Evolutionary conservation across 257 asterid species (phyloP).

Genomic region (Gentiana dahurica): DNA sequence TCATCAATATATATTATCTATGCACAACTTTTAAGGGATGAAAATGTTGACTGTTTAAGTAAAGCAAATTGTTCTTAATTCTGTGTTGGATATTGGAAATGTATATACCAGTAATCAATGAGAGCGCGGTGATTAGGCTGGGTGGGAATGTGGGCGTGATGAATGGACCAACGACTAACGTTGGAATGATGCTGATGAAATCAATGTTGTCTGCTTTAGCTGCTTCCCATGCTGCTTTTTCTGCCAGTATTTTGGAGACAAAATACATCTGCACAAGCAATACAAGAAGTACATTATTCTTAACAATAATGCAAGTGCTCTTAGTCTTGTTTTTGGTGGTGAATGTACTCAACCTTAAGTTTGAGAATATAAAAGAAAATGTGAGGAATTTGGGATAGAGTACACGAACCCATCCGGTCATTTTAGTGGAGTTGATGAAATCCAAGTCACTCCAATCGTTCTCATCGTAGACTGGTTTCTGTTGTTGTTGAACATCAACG

Average conservation of each 20-base stretch:
- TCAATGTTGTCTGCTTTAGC: slow-evolving; percentile 49
- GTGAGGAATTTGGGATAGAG: not conserved
- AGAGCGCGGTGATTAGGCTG: slow-evolving; percentile 79
- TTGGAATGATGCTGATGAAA: slow-evolving; percentile 72
- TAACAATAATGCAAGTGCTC: too few relatives aligned
- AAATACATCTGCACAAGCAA: slow-evolving; percentile 63
- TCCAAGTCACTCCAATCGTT: slow-evolving; percentile 67
- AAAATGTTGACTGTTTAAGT: not conserved
- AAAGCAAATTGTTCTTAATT: not conserved
- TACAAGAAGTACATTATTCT: not conserved
- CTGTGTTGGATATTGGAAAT: not conserved
- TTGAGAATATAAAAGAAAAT: not conserved
- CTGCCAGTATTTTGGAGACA: slow-evolving; percentile 70
- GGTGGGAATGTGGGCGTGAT: slow-evolving; percentile 74
- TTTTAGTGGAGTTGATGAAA: slow-evolving; percentile 65
- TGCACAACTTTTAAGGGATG: not conserved
- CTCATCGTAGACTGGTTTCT: slow-evolving; percentile 52
- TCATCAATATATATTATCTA: too few relatives aligned
- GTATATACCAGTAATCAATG: slow-evolving; percentile 56
- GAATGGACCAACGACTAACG: slow-evolving; percentile 86
- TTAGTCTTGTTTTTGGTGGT: not conserved
- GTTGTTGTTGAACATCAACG: slow-evolving; percentile 53
- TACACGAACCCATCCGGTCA: slow-evolving; percentile 85
- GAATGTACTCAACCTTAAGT: not conserved
- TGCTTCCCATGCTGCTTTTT: slow-evolving; percentile 56